Base-by-base conservation (phyloP, 805 yeast species). In the Metschnikowia lunata region DNA sequence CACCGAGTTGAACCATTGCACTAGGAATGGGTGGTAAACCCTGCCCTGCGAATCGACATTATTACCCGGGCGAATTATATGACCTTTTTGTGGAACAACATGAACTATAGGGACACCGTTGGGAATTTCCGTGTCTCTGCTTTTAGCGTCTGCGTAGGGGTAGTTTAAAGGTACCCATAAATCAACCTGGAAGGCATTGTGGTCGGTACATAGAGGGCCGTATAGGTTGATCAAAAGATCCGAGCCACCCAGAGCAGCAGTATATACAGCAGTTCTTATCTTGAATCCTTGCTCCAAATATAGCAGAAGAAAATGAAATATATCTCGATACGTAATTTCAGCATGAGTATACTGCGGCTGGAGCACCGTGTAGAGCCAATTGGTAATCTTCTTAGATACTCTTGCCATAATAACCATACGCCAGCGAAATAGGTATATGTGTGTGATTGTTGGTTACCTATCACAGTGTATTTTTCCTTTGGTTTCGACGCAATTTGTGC, bases 111-210 rank as follows among this genome's bases (percentile, higher is more conserved):
- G 97, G 1, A 83, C 73, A 3, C 65, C 69, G 31, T 55, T 54
- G 15, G 54, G 50, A 10, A 27, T 27, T 29, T 10, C 11, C 1
- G 51, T 14, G 11, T 35, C 11, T 9, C 35, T 18, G 7, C 31
- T 32, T 12, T 40, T 32, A 2, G 8, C 9, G 8, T 48, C 52
- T 3, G 54, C 50, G n/a, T 56, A 52, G 0, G 97, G 96, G 52
- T 85, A 89, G 23, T 71, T 68, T 26, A 74, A 72, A 0, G 96
- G 95, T 6, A 90, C 56, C 95, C 96, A 88, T 5, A 89, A 61
- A 42, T 80, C 80, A 10, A 88, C 55, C 0, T 89, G 90, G 11
- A 63, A 61, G 4, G 43, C 40, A 8, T 50, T 37, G 0, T 52
- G 54, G 10, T 63, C 59, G 5, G 51, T 34, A 1, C 64, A 59